Evolutionary conservation across 2,329 filamentous ascomycete genomes (phyloP).

Genomic region (Penicillium polonicum): DNA sequence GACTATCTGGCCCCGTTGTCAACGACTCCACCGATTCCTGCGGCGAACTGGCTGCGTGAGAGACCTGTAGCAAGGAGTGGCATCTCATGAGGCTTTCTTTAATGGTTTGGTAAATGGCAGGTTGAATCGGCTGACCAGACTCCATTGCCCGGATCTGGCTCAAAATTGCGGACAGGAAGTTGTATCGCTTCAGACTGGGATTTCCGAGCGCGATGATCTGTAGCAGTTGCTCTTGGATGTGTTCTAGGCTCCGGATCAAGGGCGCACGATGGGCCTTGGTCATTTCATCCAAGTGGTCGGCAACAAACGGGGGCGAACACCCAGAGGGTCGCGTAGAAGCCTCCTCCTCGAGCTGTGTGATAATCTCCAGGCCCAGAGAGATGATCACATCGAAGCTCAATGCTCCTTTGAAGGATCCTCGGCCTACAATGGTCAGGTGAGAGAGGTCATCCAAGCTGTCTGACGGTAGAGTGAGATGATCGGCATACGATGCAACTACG

Average conservation of each 20-base stretch:
- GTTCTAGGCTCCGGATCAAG: neutral
- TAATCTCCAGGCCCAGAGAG: too few relatives aligned
- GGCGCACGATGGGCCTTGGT: neutral
- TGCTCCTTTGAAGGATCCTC: too few relatives aligned
- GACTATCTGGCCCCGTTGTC: slow-evolving; percentile 1
- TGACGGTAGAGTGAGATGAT: too few relatives aligned
- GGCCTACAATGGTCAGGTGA: too few relatives aligned
- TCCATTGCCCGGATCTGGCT: slow-evolving; percentile 19
- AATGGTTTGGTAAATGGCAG: slow-evolving; percentile 14
- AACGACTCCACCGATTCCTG: slow-evolving; percentile 1
- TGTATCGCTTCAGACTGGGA: slow-evolving; percentile 20
- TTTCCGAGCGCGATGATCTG: neutral
- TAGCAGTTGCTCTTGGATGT: neutral
- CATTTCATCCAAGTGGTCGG: neutral
- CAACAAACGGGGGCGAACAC: neutral
- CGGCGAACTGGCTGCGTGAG: neutral
- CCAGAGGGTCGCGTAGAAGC: neutral
- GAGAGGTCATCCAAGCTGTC: too few relatives aligned
- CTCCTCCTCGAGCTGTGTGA: neutral
- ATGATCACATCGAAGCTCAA: too few relatives aligned
- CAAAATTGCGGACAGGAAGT: slow-evolving; percentile 15
- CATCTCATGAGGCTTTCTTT: neutral
- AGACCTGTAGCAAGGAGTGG: neutral
- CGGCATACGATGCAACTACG: too few relatives aligned
- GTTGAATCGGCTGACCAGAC: slow-evolving; percentile 6